phyloP scores from a whole-genome alignment of 2,329 filamentous ascomycete species.

The Eutypella sp. region DNA sequence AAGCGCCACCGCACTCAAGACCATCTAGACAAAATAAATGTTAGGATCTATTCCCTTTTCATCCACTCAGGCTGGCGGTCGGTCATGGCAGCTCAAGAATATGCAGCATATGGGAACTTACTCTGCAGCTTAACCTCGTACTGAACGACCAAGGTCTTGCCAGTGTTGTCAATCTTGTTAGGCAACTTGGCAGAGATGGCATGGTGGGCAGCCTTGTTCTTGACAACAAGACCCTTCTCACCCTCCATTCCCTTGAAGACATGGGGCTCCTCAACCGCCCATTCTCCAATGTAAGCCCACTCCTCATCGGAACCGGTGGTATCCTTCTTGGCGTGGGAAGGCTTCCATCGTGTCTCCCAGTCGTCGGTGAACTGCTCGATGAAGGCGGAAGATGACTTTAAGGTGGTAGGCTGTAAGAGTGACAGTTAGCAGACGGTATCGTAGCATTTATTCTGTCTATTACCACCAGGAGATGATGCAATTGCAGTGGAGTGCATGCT shows the following conservation, averaged over 20 bases:
- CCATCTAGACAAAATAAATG: slow-evolving; percentile 61
- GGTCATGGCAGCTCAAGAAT: too few relatives aligned
- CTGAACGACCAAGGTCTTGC: slow-evolving; percentile 93
- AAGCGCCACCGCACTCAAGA: slow-evolving; percentile 95
- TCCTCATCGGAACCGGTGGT: slow-evolving; percentile 76
- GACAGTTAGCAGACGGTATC: not conserved
- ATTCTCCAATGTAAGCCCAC: slow-evolving; percentile 96
- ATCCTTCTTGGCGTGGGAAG: slow-evolving; percentile 95
- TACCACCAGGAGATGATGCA: not conserved
- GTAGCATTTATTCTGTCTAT: too few relatives aligned
- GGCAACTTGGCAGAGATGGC: slow-evolving; percentile 99
- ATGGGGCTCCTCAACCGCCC: slow-evolving; percentile 90
- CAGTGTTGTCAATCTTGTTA: slow-evolving; percentile 95
- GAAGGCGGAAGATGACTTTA: slow-evolving; percentile 77
- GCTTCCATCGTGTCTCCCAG: slow-evolving; percentile 91
- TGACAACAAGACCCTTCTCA: slow-evolving; percentile 95
- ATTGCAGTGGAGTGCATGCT: not conserved
- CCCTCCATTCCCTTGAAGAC: slow-evolving; percentile 89
- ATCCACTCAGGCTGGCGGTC: not conserved
- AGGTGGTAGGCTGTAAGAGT: slow-evolving; percentile 63
- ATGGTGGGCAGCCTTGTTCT: slow-evolving; percentile 96
- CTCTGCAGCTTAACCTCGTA: slow-evolving; percentile 99
- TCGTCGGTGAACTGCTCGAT: slow-evolving; percentile 97
- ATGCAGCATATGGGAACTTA: too few relatives aligned
- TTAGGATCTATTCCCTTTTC: slow-evolving; percentile 31